A percentile compares a stretch with the other conserved stretches of the same genome.
Evolutionary conservation across 768 basidiomycete species (phyloP).

Genomic region (Lactarius evosmus): DNA sequence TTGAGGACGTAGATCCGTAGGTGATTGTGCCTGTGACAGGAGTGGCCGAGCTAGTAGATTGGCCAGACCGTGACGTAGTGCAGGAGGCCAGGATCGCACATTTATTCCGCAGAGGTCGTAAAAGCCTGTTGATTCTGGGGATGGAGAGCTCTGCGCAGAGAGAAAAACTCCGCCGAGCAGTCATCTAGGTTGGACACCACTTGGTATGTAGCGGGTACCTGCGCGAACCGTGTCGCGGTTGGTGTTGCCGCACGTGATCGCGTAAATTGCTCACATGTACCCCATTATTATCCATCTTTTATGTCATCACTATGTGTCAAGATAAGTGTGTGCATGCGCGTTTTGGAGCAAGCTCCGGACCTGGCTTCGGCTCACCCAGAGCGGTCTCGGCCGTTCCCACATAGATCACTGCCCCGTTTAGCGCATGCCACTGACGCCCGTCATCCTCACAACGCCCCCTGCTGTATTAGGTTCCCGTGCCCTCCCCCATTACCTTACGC

Average conservation of each 20-base stretch:
- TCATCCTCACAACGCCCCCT: no score
- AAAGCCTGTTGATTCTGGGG: conserved; percentile 43
- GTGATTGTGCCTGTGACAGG: conserved; percentile 18
- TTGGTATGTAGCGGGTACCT: not conserved
- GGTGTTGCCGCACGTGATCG: not conserved
- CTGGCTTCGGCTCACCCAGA: no score
- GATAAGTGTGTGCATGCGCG: no score
- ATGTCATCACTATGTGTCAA: not conserved
- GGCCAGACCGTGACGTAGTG: conserved; percentile 29
- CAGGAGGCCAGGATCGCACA: conserved; percentile 39
- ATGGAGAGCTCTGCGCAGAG: conserved; percentile 34
- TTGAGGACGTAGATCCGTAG: conserved; percentile 20
- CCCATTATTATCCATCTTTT: not conserved
- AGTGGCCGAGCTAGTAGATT: conserved; percentile 27
- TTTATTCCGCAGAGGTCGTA: conserved; percentile 49
- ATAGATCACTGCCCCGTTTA: no score
- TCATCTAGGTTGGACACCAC: not conserved
- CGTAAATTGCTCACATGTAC: not conserved
- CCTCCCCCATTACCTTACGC: no score
- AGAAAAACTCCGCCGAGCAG: not conserved
- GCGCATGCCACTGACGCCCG: no score
- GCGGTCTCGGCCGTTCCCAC: no score
- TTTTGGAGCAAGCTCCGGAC: no score
- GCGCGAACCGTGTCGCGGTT: not conserved
- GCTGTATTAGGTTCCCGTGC: no score